Conservation (phyloP, 2,329 filamentous ascomycete genomes). For the Exophiala oligosperma region DNA sequence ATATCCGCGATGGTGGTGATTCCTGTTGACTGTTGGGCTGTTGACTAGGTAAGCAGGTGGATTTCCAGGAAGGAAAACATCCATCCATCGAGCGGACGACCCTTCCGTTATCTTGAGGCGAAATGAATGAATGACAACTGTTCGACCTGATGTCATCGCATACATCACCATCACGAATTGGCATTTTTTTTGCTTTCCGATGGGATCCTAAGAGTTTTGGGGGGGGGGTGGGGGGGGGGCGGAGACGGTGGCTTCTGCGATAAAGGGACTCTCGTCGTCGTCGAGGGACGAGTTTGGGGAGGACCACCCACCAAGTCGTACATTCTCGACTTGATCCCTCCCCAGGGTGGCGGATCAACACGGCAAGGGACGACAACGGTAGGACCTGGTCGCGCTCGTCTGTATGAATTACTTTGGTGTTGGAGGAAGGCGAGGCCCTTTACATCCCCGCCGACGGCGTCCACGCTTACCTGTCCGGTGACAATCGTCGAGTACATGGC, state of each 20-base stretch:
- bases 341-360: constrained; percentile 63
- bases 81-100: no score
- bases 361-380: constrained; percentile 61
- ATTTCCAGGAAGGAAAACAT: no score
- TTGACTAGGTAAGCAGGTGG: no score
- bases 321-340: constrained; percentile 64
- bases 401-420: constrained; percentile 71
- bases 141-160: constrained; percentile 2
- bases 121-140: neutral
- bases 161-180: constrained; percentile 1
- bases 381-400: constrained; percentile 64
- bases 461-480: constrained; percentile 70
- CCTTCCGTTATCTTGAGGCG: neutral
- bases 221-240: constrained; percentile 65
- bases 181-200: no score
- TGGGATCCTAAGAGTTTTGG: constrained; percentile 48
- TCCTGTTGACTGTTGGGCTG: no score
- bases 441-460: constrained; percentile 73
- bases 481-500: constrained; percentile 80
- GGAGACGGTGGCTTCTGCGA: constrained; percentile 53
- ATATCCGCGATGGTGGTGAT: no score
- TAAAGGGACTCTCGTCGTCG: constrained; percentile 53
- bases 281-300: constrained; percentile 50
- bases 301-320: constrained; percentile 46
- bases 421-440: constrained; percentile 66